Evolutionary conservation across 73 alveolate species (phyloP).

Genomic region (Stentor roeselii): DNA sequence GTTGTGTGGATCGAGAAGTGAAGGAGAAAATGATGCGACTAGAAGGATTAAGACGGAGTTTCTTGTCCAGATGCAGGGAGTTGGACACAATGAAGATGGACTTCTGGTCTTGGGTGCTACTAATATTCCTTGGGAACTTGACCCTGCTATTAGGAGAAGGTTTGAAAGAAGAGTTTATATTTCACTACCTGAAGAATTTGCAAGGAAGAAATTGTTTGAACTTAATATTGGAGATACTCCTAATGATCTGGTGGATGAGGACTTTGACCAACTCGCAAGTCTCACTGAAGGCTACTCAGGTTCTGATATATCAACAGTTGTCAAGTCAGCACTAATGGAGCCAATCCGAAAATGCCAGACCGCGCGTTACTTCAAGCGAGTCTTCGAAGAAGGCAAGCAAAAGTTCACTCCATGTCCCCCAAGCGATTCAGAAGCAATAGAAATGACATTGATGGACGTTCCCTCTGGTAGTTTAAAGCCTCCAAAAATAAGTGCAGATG

Average conservation of each 20-base stretch:
- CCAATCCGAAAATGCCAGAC: conserved; percentile 85
- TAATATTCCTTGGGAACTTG: conserved; percentile 98
- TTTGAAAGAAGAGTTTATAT: conserved; percentile 98
- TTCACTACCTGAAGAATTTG: conserved; percentile 89
- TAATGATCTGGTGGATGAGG: conserved; percentile 79
- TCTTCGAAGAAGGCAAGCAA: conserved; percentile 42
- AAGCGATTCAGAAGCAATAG: conserved; percentile 60
- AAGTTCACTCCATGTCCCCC: conserved; percentile 70
- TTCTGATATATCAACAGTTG: conserved; percentile 70
- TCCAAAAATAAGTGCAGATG: conserved; percentile 25
- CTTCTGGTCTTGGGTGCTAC: conserved; percentile 98
- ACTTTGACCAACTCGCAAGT: conserved; percentile 64
- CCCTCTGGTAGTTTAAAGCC: conserved; percentile 26
- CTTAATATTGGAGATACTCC: conserved; percentile 78
- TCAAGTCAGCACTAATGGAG: conserved; percentile 71
- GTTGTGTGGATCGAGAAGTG: conserved; percentile 89
- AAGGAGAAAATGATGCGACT: conserved; percentile 96
- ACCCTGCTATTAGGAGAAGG: conserved; percentile 96
- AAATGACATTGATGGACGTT: conserved; percentile 64
- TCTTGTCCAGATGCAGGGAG: conserved; percentile 97
- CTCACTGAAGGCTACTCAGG: conserved; percentile 83
- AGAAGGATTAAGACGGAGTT: conserved; percentile 95
- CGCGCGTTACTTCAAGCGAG: conserved; percentile 74
- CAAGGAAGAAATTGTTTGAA: conserved; percentile 73
- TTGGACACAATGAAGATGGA: conserved; percentile 88